These are phyloP conservation scores for Scutellaria minor DNA, from an alignment of 257 asterid species.

Conservation along the genomic window DNA sequence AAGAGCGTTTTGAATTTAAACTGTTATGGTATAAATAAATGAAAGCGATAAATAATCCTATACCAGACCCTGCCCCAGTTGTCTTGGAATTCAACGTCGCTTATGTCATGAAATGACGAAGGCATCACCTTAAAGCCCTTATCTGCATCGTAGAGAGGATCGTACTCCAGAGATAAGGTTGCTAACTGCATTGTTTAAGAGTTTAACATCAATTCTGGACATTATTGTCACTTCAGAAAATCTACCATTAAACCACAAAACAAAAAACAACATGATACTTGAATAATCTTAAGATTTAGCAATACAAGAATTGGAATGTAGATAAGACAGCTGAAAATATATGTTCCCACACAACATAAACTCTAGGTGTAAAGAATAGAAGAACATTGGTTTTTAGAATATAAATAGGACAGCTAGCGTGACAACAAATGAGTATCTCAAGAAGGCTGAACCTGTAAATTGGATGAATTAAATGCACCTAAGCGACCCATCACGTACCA, in stretches of 20 bases:
- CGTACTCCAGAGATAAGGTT: constrained; percentile 72
- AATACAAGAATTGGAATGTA: no score
- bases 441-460: constrained; percentile 71
- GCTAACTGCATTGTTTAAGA: constrained; percentile 59
- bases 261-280: no score
- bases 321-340: not conserved
- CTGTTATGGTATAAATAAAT: not conserved
- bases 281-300: no score
- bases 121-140: constrained; percentile 88
- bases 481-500: constrained; percentile 98
- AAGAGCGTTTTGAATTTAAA: not conserved
- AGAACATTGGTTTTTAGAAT: not conserved
- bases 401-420: not conserved
- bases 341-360: not conserved
- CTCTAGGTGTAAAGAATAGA: not conserved
- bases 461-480: constrained; percentile 86
- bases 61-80: constrained; percentile 97
- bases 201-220: not conserved
- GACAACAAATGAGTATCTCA: not conserved
- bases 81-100: constrained; percentile 94
- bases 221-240: constrained; percentile 1
- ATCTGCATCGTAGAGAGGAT: constrained; percentile 86
- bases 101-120: constrained; percentile 87
- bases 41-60: constrained; percentile 24
- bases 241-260: not conserved